These are phyloP conservation scores for Trichoderma sp. DNA, from an alignment of 2,329 filamentous ascomycete species.

Conservation along the genomic window DNA sequence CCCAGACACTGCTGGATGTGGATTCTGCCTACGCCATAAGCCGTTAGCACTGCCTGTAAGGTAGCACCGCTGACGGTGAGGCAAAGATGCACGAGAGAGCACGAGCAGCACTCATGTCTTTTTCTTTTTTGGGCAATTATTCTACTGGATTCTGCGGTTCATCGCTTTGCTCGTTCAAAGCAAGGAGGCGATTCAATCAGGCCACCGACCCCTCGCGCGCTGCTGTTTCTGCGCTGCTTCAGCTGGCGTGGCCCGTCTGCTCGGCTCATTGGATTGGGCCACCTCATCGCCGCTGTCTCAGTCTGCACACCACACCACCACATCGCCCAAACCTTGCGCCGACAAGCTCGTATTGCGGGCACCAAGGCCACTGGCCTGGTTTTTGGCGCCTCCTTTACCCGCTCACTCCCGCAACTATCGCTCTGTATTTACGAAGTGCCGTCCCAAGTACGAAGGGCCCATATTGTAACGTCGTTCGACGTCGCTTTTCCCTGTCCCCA, in stretches of 20 bases:
- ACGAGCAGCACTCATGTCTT: background rate
- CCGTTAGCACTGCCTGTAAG: conserved; percentile 19
- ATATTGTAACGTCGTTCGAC: background rate
- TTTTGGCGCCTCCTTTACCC: conserved; percentile 18
- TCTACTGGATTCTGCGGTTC: background rate
- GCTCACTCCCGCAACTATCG: conserved; percentile 14
- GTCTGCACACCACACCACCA: conserved; percentile 11
- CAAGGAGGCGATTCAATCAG: background rate
- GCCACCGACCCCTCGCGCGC: background rate
- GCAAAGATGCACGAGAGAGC: background rate
- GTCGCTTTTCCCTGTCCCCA: conserved; percentile 5
- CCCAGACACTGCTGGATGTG: background rate
- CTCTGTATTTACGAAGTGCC: background rate
- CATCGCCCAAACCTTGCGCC: conserved; percentile 23
- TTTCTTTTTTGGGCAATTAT: background rate
- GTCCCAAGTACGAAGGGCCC: background rate
- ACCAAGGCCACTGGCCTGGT: conserved; percentile 5
- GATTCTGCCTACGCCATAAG: conserved; percentile 9
- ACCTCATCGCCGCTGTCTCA: conserved; percentile 24
- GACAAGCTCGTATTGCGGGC: conserved; percentile 25
- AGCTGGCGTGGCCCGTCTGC: conserved; percentile 22
- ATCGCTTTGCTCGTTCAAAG: background rate
- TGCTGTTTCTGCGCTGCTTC: background rate
- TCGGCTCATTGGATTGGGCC: conserved; percentile 26
- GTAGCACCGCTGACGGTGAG: conserved; percentile 16